These are phyloP conservation scores for Emericellopsis cladophorae DNA, from an alignment of 2,329 filamentous ascomycete genomes.

Conservation along the genomic window DNA sequence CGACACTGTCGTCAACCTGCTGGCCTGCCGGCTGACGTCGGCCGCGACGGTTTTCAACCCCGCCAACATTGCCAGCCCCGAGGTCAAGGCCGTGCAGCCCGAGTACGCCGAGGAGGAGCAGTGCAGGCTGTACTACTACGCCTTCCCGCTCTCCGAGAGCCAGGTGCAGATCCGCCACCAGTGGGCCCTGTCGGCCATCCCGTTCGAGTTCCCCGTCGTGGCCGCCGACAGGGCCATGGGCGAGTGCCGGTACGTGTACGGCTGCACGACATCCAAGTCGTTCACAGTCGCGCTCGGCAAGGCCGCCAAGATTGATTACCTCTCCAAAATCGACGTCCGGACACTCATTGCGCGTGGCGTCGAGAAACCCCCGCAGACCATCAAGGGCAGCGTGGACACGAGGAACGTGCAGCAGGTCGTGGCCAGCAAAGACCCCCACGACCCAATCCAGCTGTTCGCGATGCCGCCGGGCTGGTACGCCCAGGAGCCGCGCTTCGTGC, in stretches of 20 bases:
- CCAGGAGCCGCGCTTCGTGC: slow-evolving; percentile 55
- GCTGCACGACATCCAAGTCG: slow-evolving; percentile 46
- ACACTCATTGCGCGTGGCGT: slow-evolving; percentile 40
- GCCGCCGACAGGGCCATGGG: slow-evolving; percentile 42
- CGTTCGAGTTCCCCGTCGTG: slow-evolving; percentile 56
- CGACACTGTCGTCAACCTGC: slow-evolving; percentile 38
- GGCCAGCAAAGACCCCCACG: slow-evolving; percentile 25
- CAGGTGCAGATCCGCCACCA: slow-evolving; percentile 38
- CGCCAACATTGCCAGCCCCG: slow-evolving; percentile 46
- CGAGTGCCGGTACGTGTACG: slow-evolving; percentile 49
- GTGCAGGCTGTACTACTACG: slow-evolving; percentile 58
- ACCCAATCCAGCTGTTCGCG: slow-evolving; percentile 48
- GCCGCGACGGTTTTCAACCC: slow-evolving; percentile 52
- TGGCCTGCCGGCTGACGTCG: slow-evolving; percentile 55
- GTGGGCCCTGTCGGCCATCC: slow-evolving; percentile 50
- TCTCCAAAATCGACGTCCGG: slow-evolving; percentile 47
- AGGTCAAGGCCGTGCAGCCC: slow-evolving; percentile 12
- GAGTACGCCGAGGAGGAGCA: slow-evolving; percentile 45
- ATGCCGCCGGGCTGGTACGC: slow-evolving; percentile 50
- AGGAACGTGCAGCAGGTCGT: slow-evolving; percentile 41
- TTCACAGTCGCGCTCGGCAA: slow-evolving; percentile 50
- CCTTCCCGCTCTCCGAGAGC: slow-evolving; percentile 31
- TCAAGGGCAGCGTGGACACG: slow-evolving; percentile 51
- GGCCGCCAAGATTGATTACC: slow-evolving; percentile 51
- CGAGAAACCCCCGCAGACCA: slow-evolving; percentile 25